phyloP scores from a whole-genome alignment of 1,284 basidiomycete genomes.

The Trichosporon sp. region DNA sequence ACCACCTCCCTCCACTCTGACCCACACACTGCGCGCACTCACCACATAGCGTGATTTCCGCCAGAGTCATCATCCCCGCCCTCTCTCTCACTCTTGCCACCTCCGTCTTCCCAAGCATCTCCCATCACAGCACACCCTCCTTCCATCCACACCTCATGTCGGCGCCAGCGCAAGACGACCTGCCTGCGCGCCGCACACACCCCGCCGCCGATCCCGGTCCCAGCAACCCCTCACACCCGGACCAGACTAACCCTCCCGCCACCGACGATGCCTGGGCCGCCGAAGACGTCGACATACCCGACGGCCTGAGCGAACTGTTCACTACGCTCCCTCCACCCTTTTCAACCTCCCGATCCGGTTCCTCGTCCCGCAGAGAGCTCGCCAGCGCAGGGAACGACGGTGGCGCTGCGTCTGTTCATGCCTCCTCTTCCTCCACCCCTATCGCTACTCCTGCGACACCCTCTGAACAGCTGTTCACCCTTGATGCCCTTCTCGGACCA shows the following conservation, averaged over 20 bases:
- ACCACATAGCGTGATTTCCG: background rate
- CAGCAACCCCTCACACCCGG: background rate
- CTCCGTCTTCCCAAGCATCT: background rate
- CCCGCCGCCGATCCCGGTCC: background rate
- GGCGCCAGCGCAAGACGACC: conserved; percentile 2
- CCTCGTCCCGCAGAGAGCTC: background rate
- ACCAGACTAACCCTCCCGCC: background rate
- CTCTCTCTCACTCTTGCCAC: background rate
- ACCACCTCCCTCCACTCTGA: background rate
- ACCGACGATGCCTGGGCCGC: conserved; percentile 5
- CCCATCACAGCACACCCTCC: background rate
- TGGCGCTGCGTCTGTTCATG: background rate
- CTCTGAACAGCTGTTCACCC: background rate
- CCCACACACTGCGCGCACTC: background rate
- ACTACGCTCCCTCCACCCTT: background rate
- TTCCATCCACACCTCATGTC: background rate
- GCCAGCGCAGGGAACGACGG: background rate
- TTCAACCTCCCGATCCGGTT: background rate
- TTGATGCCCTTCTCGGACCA: background rate
- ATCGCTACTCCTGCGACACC: background rate
- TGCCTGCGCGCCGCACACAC: conserved; percentile 1
- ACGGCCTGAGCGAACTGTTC: conserved; percentile 14
- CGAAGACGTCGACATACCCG: conserved; percentile 15
- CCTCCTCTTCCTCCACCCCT: background rate
- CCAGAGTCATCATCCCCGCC: background rate